Conservation (phyloP, 768 basidiomycete species). For the Lactifluus subvellereus region DNA sequence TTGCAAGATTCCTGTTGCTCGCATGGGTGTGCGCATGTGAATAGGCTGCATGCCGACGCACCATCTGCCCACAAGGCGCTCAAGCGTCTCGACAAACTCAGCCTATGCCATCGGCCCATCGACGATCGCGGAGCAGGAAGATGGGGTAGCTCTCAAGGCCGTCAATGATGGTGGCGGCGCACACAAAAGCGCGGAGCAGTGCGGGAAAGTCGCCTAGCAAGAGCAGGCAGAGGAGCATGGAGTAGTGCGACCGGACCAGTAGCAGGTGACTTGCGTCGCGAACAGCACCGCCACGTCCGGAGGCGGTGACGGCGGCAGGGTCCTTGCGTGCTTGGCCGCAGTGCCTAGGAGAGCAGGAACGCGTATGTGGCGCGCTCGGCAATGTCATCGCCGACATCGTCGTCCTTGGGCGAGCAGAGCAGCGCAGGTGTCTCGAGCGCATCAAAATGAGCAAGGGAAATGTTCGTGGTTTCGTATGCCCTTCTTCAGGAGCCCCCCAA, state of each 20-base stretch:
- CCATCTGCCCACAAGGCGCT: constrained; percentile 78
- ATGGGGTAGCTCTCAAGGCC: constrained; percentile 85
- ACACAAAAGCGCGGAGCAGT: constrained; percentile 59
- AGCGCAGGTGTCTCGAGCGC: constrained; percentile 45
- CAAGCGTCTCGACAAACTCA: constrained; percentile 80
- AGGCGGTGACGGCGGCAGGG: constrained; percentile 29
- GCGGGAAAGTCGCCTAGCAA: constrained; percentile 70
- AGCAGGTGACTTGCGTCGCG: constrained; percentile 84
- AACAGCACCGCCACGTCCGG: constrained; percentile 54
- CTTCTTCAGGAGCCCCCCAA: constrained; percentile 58
- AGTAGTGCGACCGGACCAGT: constrained; percentile 82
- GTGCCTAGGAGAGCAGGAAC: constrained; percentile 59
- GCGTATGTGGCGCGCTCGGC: constrained; percentile 58
- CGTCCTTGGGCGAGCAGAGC: constrained; percentile 4
- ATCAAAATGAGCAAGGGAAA: constrained; percentile 78
- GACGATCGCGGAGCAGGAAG: constrained; percentile 71
- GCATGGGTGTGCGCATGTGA: constrained; percentile 34
- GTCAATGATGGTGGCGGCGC: constrained; percentile 63
- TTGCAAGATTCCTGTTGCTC: constrained; percentile 38
- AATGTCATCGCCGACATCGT: constrained; percentile 32
- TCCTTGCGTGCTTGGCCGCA: constrained; percentile 54
- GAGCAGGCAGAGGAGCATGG: constrained; percentile 64
- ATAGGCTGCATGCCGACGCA: constrained; percentile 53
- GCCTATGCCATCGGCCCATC: constrained; percentile 63
- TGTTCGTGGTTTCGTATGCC: constrained; percentile 79